Evolutionary conservation across 257 asterid genomes (phyloP).

Genomic region (Primulina tabacum): DNA sequence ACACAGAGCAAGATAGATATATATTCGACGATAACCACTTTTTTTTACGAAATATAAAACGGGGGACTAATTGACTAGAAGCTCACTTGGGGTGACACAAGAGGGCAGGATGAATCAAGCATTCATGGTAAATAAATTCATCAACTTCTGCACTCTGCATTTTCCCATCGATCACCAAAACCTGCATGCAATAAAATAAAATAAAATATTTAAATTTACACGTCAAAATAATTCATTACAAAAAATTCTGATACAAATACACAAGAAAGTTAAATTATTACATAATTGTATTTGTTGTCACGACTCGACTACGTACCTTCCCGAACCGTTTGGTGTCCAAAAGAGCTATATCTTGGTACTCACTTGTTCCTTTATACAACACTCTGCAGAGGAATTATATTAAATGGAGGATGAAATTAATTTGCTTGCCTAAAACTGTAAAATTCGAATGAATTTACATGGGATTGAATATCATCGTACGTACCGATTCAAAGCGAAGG

Average conservation of each 20-base stretch:
- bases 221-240: background rate
- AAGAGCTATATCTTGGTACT: conserved; percentile 91
- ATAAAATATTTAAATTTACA: background rate
- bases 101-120: conserved; percentile 93
- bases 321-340: conserved; percentile 90
- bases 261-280: no score
- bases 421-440: no score
- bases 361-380: conserved; percentile 84
- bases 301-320: conserved; percentile 43
- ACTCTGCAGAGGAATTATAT: conserved; percentile 42
- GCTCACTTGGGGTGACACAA: conserved; percentile 82
- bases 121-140: conserved; percentile 94
- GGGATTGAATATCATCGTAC: no score
- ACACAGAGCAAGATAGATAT: no score
- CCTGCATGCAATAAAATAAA: conserved; percentile 36
- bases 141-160: conserved; percentile 99
- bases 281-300: background rate
- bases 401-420: no score
- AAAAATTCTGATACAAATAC: no score
- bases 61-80: no score
- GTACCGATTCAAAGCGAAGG: conserved; percentile 84
- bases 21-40: no score
- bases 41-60: no score
- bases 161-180: conserved; percentile 95
- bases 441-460: no score